Evolutionary conservation across 768 basidiomycete species (phyloP).

Genomic region (Lyophyllum atratum): DNA sequence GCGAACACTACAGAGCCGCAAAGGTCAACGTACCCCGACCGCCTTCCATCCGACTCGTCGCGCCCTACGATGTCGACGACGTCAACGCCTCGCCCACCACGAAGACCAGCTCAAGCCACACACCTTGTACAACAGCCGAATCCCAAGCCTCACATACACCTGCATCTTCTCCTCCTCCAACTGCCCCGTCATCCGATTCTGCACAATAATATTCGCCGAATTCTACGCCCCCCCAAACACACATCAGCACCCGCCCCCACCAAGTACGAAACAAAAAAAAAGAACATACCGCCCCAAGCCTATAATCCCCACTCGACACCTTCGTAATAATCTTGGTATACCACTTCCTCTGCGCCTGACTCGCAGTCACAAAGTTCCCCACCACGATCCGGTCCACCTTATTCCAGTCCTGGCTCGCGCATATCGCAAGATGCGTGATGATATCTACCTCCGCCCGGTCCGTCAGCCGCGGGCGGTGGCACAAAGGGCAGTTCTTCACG

Average conservation of each 20-base stretch:
- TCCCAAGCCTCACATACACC: slow-evolving; percentile 88
- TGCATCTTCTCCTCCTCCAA: slow-evolving; percentile 99
- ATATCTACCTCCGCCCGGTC: slow-evolving; percentile 92
- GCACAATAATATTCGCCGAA: slow-evolving; percentile 97
- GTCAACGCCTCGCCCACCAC: no score
- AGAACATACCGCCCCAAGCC: slow-evolving; percentile 79
- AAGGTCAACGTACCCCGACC: slow-evolving; percentile 58
- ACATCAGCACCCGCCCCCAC: slow-evolving; percentile 3
- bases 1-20: neutral
- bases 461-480: slow-evolving; percentile 84
- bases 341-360: slow-evolving; percentile 97
- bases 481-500: slow-evolving; percentile 91
- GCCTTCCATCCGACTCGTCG: slow-evolving; percentile 87
- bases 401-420: slow-evolving; percentile 92
- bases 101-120: neutral
- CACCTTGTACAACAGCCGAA: slow-evolving; percentile 87
- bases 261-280: slow-evolving; percentile 9
- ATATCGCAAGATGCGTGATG: slow-evolving; percentile 95
- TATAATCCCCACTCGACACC: slow-evolving; percentile 85
- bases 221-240: slow-evolving; percentile 53
- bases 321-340: slow-evolving; percentile 89
- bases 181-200: slow-evolving; percentile 89
- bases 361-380: slow-evolving; percentile 91
- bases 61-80: slow-evolving; percentile 54
- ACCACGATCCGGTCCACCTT: slow-evolving; percentile 89